A percentile compares a stretch with the other conserved stretches of the same genome.
Evolutionary conservation across 148 eudicot genomes (phyloP).

Genomic region (Rhododendron vialii): DNA sequence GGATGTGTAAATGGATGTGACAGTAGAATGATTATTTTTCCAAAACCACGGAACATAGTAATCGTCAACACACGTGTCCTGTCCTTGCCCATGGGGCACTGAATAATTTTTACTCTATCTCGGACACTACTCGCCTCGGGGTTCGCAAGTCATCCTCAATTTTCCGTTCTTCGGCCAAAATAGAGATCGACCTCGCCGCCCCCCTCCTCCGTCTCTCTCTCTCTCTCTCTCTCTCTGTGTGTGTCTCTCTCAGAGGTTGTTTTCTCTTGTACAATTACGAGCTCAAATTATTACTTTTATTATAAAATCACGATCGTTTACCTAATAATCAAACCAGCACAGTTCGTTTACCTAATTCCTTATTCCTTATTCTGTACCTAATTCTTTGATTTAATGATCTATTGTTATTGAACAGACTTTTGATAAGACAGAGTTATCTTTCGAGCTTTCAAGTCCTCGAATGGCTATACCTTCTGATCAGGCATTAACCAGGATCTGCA

Average conservation of each 20-base stretch:
- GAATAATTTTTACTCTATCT: too few species aligned
- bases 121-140: too few species aligned
- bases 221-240: not conserved
- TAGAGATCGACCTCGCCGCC: not conserved
- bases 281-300: not conserved
- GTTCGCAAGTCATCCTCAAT: not conserved
- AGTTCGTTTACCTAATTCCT: not conserved
- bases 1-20: too few species aligned
- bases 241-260: not conserved
- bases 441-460: slow-evolving; percentile 5
- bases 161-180: not conserved
- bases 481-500: slow-evolving; percentile 40
- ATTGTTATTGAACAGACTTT: slow-evolving; percentile 12
- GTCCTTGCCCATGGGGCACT: too few species aligned
- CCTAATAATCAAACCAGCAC: not conserved
- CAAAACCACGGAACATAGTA: too few species aligned
- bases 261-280: not conserved
- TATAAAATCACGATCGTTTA: not conserved
- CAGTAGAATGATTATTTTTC: too few species aligned
- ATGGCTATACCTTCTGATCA: slow-evolving; percentile 60
- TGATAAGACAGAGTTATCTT: not conserved
- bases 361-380: not conserved
- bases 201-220: not conserved
- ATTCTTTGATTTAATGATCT: not conserved
- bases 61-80: too few species aligned